Evolutionary conservation across 106 monocot species (phyloP).

Genomic region (Alisma plantagoaquatica): DNA sequence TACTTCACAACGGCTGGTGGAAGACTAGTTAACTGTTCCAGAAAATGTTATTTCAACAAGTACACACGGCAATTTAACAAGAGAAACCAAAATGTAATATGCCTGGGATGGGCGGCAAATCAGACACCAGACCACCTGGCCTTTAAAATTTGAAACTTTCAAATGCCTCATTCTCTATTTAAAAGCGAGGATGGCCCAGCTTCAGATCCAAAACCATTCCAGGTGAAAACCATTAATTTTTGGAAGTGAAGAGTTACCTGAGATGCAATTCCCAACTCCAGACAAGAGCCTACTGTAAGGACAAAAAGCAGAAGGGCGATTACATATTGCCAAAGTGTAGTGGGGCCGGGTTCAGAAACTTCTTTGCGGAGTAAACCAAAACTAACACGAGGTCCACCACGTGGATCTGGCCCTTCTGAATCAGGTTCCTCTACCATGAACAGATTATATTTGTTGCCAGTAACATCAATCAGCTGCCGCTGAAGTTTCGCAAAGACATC

Average conservation of each 20-base stretch:
- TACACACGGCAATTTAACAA: too few relatives aligned
- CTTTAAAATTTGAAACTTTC: too few relatives aligned
- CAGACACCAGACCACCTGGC: too few relatives aligned
- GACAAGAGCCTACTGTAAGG: constrained; percentile 80
- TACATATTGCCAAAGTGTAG: constrained; percentile 95
- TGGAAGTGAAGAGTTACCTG: too few relatives aligned
- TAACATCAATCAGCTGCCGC: constrained; percentile 46
- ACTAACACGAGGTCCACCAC: constrained; percentile 90
- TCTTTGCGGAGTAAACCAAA: constrained; percentile 90
- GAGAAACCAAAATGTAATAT: too few relatives aligned
- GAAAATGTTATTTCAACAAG: background rate
- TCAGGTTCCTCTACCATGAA: constrained; percentile 98
- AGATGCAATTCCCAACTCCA: constrained; percentile 97
- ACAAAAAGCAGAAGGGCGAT: constrained; percentile 86
- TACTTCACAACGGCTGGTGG: constrained; percentile 84
- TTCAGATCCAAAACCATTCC: too few relatives aligned
- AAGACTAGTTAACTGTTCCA: constrained; percentile 65
- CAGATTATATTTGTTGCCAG: constrained; percentile 73
- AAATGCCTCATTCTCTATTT: too few relatives aligned
- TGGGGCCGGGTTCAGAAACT: constrained; percentile 92
- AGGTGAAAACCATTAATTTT: too few relatives aligned
- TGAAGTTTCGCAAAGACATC: constrained; percentile 84
- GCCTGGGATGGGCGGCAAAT: too few relatives aligned
- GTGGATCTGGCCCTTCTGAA: constrained; percentile 90
- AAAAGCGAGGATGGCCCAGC: too few relatives aligned